phyloP scores from a whole-genome alignment of 495 filamentous ascomycete species.

The Apodospora peruviana region DNA sequence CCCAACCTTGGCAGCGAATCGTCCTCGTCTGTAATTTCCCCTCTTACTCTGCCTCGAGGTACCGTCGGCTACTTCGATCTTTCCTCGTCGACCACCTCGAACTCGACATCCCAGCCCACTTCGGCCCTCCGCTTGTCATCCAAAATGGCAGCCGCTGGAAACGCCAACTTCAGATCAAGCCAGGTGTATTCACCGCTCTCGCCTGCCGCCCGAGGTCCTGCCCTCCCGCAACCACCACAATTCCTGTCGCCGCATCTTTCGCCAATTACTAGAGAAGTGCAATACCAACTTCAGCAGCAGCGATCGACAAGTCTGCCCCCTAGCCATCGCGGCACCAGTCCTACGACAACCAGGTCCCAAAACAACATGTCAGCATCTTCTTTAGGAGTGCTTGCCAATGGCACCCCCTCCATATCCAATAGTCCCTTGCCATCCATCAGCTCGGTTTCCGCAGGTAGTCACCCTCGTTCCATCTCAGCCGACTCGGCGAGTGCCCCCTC shows the following conservation, averaged over 20 bases:
- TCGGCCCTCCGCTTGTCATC: constrained; percentile 1
- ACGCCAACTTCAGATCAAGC: not conserved
- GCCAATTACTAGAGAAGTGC: constrained; percentile 9
- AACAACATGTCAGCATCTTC: not conserved
- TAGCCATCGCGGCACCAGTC: constrained; percentile 1
- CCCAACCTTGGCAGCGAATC: constrained; percentile 23
- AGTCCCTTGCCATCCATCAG: constrained; percentile 11
- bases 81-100: constrained; percentile 1
- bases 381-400: constrained; percentile 1
- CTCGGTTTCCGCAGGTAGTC: constrained; percentile 14
- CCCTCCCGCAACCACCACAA: constrained; percentile 9
- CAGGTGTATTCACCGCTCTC: constrained; percentile 22
- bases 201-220: constrained; percentile 14
- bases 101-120: constrained; percentile 1
- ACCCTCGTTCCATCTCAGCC: constrained; percentile 16
- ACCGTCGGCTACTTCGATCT: constrained; percentile 31
- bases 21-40: constrained; percentile 36
- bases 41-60: constrained; percentile 32
- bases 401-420: not conserved
- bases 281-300: constrained; percentile 15
- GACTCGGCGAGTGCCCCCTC: constrained; percentile 18
- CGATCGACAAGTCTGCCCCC: constrained; percentile 20
- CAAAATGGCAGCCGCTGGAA: not conserved
- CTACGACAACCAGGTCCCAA: not conserved
- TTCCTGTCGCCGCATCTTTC: constrained; percentile 21